Conservation (phyloP, 371 early-diverging fungal species). For the Circinella umbellata region DNA sequence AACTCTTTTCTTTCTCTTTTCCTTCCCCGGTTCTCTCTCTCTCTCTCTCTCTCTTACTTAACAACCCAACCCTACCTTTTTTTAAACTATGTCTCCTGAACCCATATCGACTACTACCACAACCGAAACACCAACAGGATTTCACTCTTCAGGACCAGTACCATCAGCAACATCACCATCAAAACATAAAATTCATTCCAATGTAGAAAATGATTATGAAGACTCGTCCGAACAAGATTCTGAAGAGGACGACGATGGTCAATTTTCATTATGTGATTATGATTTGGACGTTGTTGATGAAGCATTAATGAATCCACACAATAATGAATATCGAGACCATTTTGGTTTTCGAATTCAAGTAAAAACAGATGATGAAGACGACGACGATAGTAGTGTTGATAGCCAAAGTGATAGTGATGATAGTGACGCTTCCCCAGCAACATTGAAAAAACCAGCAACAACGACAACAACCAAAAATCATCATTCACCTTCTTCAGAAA, state of each 20-base stretch:
- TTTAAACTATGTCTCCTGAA: not conserved
- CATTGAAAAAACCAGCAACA: not conserved
- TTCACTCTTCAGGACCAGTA: not conserved
- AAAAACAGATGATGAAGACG: conserved; percentile 46
- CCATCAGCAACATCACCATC: not conserved
- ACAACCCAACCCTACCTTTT: not conserved
- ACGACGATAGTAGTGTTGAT: conserved; percentile 18
- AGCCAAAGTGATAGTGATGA: conserved; percentile 9
- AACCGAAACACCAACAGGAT: not conserved
- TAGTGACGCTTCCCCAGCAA: not conserved
- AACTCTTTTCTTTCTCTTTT: not conserved
- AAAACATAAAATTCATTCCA: not conserved
- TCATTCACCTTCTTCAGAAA: conserved; percentile 12
- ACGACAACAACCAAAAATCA: not conserved
- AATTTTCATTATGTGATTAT: conserved; percentile 30
- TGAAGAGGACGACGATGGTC: conserved; percentile 10
- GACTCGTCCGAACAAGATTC: conserved; percentile 3
- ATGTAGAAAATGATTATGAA: not conserved
- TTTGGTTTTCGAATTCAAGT: conserved; percentile 51
- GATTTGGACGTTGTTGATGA: conserved; percentile 53
- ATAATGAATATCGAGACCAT: conserved; percentile 43
- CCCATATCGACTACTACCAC: not conserved
- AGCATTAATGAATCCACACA: conserved; percentile 39
- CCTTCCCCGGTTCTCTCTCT: not conserved
- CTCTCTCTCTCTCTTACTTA: not conserved